phyloP scores from a whole-genome alignment of 768 basidiomycete genomes.

The Boletus fagicola region DNA sequence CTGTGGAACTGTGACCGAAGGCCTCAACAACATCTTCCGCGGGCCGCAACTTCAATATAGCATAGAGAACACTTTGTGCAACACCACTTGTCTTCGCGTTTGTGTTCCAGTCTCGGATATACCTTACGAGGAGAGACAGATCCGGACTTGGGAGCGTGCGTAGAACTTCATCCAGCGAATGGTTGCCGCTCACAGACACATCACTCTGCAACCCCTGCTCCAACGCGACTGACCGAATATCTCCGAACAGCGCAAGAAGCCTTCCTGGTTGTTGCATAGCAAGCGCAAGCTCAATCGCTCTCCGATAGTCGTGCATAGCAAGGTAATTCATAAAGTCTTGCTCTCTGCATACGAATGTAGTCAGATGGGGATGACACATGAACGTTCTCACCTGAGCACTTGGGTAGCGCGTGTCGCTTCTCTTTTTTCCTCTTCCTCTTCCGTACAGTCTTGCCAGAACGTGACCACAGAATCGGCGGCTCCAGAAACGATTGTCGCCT shows the following conservation, averaged over 20 bases:
- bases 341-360: slow-evolving; percentile 58
- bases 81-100: slow-evolving; percentile 81
- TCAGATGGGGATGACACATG: background rate
- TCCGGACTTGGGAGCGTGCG: slow-evolving; percentile 68
- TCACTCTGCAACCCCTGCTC: slow-evolving; percentile 7
- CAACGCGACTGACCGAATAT: slow-evolving; percentile 43
- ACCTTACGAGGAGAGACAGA: slow-evolving; percentile 76
- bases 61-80: slow-evolving; percentile 81
- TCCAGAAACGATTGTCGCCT: slow-evolving; percentile 83
- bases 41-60: slow-evolving; percentile 72
- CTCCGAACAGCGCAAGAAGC: slow-evolving; percentile 74
- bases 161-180: slow-evolving; percentile 79
- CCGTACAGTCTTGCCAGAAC: slow-evolving; percentile 95
- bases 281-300: slow-evolving; percentile 88
- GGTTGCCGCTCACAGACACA: slow-evolving; percentile 61
- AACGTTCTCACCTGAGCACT: slow-evolving; percentile 70
- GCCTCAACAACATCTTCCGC: slow-evolving; percentile 72
- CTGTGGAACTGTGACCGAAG: slow-evolving; percentile 40
- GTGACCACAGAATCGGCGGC: slow-evolving; percentile 96
- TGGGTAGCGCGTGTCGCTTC: slow-evolving; percentile 67
- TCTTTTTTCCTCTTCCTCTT: slow-evolving; percentile 73
- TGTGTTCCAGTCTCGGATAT: slow-evolving; percentile 93
- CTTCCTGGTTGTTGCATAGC: slow-evolving; percentile 93
- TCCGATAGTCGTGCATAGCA: slow-evolving; percentile 81
- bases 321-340: slow-evolving; percentile 95